Conservation (phyloP, 202 grass and related monocot genomes). For the Setaria italica region DNA sequence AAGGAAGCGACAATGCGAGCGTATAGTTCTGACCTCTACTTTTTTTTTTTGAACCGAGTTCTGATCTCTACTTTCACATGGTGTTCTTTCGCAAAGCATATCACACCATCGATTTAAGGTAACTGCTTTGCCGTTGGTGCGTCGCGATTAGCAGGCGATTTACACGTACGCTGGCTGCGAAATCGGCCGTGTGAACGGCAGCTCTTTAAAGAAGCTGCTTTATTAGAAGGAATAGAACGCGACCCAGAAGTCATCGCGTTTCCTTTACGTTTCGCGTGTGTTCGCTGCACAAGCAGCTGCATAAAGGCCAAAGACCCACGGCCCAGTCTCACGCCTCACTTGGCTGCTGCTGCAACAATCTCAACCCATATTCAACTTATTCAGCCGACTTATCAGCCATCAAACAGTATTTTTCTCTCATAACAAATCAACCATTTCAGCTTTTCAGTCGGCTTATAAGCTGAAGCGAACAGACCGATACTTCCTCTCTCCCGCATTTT, state of each 20-base stretch:
- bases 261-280: constrained; percentile 1
- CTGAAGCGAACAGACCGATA: too few species aligned
- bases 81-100: not conserved
- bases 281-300: too few species aligned
- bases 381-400: too few species aligned
- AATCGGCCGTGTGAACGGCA: not conserved
- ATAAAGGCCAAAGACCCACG: too few species aligned
- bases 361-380: too few species aligned
- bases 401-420: too few species aligned
- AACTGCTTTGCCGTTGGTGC: not conserved
- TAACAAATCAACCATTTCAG: too few species aligned
- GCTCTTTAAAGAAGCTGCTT: not conserved
- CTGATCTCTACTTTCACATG: not conserved
- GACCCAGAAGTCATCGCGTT: not conserved
- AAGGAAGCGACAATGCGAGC: not conserved
- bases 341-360: too few species aligned
- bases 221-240: rapidly evolving
- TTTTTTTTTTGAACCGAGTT: too few species aligned
- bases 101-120: not conserved
- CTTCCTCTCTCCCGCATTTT: too few species aligned
- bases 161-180: not conserved
- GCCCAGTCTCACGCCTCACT: too few species aligned
- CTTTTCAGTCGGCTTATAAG: too few species aligned
- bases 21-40: not conserved
- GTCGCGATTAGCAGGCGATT: constrained; percentile 14